These are phyloP conservation scores for Nitzschia palea DNA, from an alignment of 108 stramenopile genomes.

Conservation along the genomic window DNA sequence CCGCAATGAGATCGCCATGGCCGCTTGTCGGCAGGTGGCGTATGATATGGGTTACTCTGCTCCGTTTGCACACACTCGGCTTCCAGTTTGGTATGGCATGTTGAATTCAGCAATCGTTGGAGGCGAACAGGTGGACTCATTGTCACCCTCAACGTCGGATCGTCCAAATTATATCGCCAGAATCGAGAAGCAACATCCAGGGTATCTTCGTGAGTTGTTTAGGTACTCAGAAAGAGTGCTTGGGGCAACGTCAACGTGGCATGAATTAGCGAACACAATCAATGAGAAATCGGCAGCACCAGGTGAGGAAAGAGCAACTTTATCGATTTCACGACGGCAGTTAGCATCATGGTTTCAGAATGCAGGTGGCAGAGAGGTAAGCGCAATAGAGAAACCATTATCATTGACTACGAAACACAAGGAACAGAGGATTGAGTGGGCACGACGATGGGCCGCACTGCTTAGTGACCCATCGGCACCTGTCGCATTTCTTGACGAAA, in stretches of 20 bases:
- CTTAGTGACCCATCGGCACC: neutral
- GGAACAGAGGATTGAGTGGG: neutral
- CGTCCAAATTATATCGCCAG: neutral
- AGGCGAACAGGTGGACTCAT: neutral
- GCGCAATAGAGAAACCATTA: neutral
- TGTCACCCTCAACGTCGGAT: neutral
- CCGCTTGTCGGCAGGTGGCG: neutral
- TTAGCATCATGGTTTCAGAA: neutral
- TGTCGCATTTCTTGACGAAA: slow-evolving; percentile 28
- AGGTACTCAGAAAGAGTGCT: neutral
- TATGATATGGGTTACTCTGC: neutral
- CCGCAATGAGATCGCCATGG: neutral
- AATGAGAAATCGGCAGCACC: neutral
- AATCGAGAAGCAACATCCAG: neutral
- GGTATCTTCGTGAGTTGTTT: neutral
- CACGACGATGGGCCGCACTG: neutral
- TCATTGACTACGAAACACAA: neutral
- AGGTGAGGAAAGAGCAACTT: neutral
- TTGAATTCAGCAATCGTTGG: neutral
- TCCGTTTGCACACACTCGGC: neutral
- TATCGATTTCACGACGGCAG: neutral
- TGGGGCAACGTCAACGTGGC: neutral
- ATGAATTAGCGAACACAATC: neutral
- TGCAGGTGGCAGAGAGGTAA: neutral
- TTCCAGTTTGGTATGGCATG: neutral